Evolutionary conservation across 177 flowering plant genomes (phyloP).

Genomic region (Vitis hybrid): DNA sequence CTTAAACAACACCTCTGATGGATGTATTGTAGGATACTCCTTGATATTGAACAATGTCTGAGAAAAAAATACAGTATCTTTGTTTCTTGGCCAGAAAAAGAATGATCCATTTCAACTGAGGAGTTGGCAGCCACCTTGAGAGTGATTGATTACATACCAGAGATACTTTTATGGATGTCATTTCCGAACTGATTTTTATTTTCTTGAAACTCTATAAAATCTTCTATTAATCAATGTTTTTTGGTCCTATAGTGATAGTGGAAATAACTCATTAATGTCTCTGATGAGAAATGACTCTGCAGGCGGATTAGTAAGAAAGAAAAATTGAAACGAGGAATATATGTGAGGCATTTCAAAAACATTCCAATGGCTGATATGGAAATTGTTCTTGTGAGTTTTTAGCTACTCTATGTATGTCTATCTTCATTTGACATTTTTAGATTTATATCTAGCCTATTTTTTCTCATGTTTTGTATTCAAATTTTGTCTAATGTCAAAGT

Average conservation of each 20-base stretch:
- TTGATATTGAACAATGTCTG: background rate
- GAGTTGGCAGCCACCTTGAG: background rate
- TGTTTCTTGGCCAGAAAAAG: background rate
- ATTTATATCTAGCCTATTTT: background rate
- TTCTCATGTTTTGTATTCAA: background rate
- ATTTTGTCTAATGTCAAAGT: constrained; percentile 13
- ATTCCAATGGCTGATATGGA: constrained; percentile 99
- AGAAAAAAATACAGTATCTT: too few relatives aligned
- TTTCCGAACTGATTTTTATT: background rate
- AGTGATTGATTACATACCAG: background rate
- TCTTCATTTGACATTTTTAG: background rate
- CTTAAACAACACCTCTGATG: background rate
- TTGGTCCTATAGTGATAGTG: background rate
- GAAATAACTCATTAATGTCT: background rate
- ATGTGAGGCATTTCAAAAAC: constrained; percentile 88
- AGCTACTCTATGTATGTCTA: background rate
- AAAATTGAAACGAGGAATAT: constrained; percentile 71
- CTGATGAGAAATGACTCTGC: constrained; percentile 16
- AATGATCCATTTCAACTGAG: background rate
- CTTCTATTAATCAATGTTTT: background rate
- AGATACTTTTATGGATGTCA: background rate
- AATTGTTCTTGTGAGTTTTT: constrained; percentile 77
- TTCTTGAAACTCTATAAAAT: too few relatives aligned
- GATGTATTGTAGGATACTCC: too few relatives aligned
- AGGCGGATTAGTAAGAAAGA: constrained; percentile 61